phyloP scores from a whole-genome alignment of 768 basidiomycete genomes.

The Rubroboletus pulcherrimus region DNA sequence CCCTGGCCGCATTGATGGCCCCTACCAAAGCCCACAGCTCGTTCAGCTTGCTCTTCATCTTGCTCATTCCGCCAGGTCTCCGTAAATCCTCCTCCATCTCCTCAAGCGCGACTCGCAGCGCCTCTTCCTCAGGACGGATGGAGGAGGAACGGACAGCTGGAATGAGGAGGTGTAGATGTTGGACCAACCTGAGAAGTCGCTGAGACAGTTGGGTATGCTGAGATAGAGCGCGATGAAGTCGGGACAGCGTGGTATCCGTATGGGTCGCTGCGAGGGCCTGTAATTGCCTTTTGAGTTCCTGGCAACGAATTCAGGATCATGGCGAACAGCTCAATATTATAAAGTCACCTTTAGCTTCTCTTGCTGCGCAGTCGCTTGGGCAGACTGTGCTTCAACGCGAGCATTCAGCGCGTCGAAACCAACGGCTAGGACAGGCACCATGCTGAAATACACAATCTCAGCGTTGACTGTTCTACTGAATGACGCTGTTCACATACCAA shows the following conservation, averaged over 20 bases:
- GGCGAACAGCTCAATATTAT: not conserved
- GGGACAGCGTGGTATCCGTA: slow-evolving; percentile 61
- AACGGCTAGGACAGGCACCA: slow-evolving; percentile 75
- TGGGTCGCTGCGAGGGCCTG: slow-evolving; percentile 59
- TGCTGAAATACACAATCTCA: slow-evolving; percentile 37
- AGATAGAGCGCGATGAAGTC: slow-evolving; percentile 58
- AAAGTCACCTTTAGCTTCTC: slow-evolving; percentile 54
- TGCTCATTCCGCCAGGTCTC: slow-evolving; percentile 45
- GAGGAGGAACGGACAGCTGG: slow-evolving; percentile 72
- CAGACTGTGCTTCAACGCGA: slow-evolving; percentile 72
- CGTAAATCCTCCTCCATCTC: slow-evolving; percentile 72
- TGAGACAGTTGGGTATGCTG: slow-evolving; percentile 69
- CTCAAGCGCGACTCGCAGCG: slow-evolving; percentile 64
- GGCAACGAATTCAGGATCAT: slow-evolving; percentile 7
- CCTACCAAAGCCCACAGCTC: slow-evolving; percentile 86
- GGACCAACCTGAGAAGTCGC: slow-evolving; percentile 63
- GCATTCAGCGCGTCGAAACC: slow-evolving; percentile 80
- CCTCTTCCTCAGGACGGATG: slow-evolving; percentile 78
- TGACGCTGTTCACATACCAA: slow-evolving; percentile 42
- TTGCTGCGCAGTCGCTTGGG: slow-evolving; percentile 62
- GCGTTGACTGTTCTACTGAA: not conserved
- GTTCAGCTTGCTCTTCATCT: slow-evolving; percentile 69
- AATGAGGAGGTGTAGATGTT: slow-evolving; percentile 76
- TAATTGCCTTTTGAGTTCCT: slow-evolving; percentile 68
- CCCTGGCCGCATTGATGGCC: slow-evolving; percentile 57